Evolutionary conservation across 2,329 filamentous ascomycete genomes (phyloP), one percentile per base, ranked within the genome.

Genomic region (Curvularia hawaiiensis): DNA sequence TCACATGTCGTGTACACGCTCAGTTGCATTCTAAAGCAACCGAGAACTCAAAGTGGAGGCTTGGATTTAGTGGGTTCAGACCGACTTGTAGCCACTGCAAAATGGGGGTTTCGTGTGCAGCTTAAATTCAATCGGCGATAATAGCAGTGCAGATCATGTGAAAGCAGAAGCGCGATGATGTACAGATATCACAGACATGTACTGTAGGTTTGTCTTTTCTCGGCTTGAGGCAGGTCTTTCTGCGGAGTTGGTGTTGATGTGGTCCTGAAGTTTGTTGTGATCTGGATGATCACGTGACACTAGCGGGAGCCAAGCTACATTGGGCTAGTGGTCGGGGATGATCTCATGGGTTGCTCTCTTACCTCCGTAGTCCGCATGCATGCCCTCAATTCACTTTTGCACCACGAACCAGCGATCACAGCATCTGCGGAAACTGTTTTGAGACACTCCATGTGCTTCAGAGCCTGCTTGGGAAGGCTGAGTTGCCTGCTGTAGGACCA

Each of bases 21-120:
- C 55, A 57, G 60, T 50, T 59, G 57, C 60, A 54, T 50, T 20
- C 47, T 59, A 60, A 5, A 18, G 51, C 50, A 62, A 60, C 54
- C 40, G 40, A 54, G 44, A 59, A 40, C 11, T 10, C 6, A 20
- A 35, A 16, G 28, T 41, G 20, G 43, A 41, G 31, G 31, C 39
- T 53, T 33, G 49, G 52, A 59, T 56, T 45, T n/a, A 22, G 46
- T 46, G 35, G 2, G 28, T 6, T 7, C n/a, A 49, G 16, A 31
- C 24, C 31, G 52, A 14, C 31, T 7, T 24, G 22, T n/a, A 38
- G 35, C 35, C 16, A 35, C 22, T 26, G 40, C 40, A 43, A 11
- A 43, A 26, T 26, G 3, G 12, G 40, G 24, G 18, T 47, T 22
- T n/a, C 35, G 53, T 38, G 33, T 35, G 43, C 54, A 35, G 40